Evolutionary conservation across 768 basidiomycete genomes (phyloP).

Genomic region (Rhizopogon roseolus): DNA sequence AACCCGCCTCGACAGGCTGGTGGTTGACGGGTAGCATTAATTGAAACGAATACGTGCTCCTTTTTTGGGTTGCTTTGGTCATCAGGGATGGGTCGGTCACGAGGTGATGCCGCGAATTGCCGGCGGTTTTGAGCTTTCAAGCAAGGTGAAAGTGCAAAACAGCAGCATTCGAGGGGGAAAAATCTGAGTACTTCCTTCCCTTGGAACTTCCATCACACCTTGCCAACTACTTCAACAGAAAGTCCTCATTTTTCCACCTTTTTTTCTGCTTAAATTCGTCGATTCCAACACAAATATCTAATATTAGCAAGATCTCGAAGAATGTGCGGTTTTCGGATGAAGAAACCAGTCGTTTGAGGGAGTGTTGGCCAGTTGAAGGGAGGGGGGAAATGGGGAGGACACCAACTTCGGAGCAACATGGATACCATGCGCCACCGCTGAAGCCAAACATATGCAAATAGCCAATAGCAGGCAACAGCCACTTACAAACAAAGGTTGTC

Average conservation of each 20-base stretch:
- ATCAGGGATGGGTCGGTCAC: conserved; percentile 11
- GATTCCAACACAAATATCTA: too few species aligned
- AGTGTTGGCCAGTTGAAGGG: conserved; percentile 12
- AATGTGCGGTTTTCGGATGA: background rate
- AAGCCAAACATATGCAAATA: conserved; percentile 25
- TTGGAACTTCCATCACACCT: conserved; percentile 28
- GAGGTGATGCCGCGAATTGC: conserved; percentile 14
- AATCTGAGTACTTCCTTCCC: conserved; percentile 26
- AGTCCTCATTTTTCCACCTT: conserved; percentile 1
- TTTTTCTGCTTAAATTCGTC: too few species aligned
- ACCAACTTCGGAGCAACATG: conserved; percentile 14
- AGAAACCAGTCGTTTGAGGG: background rate
- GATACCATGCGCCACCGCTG: too few species aligned
- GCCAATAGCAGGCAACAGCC: conserved; percentile 22
- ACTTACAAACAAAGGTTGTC: conserved; percentile 27
- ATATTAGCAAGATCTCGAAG: background rate
- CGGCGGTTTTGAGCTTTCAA: conserved; percentile 17
- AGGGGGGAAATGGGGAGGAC: conserved; percentile 19
- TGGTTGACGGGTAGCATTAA: background rate
- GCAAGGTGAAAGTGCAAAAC: conserved; percentile 12
- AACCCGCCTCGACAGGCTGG: conserved; percentile 1
- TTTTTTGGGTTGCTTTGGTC: conserved; percentile 16
- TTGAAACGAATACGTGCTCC: conserved; percentile 12
- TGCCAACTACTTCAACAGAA: conserved; percentile 9
- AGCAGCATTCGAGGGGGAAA: conserved; percentile 14